Conservation (phyloP, 805 yeast species). For the Kodamaea leandrae region DNA sequence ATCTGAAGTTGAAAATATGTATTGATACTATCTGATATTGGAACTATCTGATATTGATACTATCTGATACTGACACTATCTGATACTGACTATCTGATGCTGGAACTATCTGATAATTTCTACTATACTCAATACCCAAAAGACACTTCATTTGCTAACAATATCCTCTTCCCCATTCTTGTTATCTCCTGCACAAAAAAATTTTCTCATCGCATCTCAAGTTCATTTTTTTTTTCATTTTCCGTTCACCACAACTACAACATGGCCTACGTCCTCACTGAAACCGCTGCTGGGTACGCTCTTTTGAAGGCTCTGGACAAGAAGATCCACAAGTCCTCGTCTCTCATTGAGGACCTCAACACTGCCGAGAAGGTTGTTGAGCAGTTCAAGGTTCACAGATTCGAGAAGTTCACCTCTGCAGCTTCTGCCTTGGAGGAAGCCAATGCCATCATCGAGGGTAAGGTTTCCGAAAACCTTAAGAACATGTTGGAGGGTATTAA, state of each 20-base stretch:
- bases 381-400: conserved; percentile 92
- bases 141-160: too few species aligned
- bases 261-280: conserved; percentile 90
- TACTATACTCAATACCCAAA: too few species aligned
- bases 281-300: conserved; percentile 99
- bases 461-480: conserved; percentile 82
- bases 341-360: conserved; percentile 72
- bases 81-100: too few species aligned
- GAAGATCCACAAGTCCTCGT: conserved; percentile 84
- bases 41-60: too few species aligned
- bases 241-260: conserved; percentile 6
- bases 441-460: conserved; percentile 87
- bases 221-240: conserved; percentile 10
- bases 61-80: too few species aligned
- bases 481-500: conserved; percentile 71
- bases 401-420: conserved; percentile 91
- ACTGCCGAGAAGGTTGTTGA: conserved; percentile 80
- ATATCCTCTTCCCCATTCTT: not conserved
- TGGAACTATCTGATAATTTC: too few species aligned
- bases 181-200: conserved; percentile 3
- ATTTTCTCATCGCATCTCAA: conserved; percentile 11
- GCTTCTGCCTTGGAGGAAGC: conserved; percentile 96
- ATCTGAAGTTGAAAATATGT: too few species aligned
- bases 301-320: conserved; percentile 96
- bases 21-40: too few species aligned